These are phyloP conservation scores for Pseudozyma hubeiensis DNA, from an alignment of 1,284 basidiomycete species.

Conservation along the genomic window DNA sequence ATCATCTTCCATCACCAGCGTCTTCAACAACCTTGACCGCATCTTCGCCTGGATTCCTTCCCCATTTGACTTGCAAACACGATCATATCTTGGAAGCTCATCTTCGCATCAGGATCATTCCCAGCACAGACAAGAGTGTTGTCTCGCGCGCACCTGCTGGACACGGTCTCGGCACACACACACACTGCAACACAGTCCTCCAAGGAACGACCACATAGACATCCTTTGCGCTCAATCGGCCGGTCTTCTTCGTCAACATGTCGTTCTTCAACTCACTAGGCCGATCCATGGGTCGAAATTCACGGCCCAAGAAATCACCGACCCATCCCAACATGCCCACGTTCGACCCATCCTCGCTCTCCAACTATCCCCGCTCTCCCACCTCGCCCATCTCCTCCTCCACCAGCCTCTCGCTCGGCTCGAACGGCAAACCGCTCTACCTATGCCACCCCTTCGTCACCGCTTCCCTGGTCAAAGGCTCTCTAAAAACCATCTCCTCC, in stretches of 20 bases:
- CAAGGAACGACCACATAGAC: neutral
- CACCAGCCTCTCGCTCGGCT: slow-evolving; percentile 14
- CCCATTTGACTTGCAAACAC: too few relatives aligned
- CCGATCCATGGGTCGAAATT: slow-evolving; percentile 64
- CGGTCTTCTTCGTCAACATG: slow-evolving; percentile 24
- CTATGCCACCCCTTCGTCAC: slow-evolving; percentile 80
- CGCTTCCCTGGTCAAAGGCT: slow-evolving; percentile 95
- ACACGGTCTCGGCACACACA: neutral
- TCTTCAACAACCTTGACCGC: too few relatives aligned
- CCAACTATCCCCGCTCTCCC: slow-evolving; percentile 26
- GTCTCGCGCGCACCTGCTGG: too few relatives aligned
- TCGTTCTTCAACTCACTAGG: slow-evolving; percentile 64
- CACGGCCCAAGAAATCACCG: slow-evolving; percentile 59
- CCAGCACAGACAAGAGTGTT: too few relatives aligned
- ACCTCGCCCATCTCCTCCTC: slow-evolving; percentile 27
- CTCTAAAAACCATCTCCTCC: slow-evolving; percentile 98
- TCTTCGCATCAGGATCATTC: too few relatives aligned
- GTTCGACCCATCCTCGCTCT: slow-evolving; percentile 37
- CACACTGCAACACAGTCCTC: neutral
- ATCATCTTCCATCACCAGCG: too few relatives aligned
- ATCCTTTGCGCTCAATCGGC: neutral
- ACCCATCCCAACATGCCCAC: slow-evolving; percentile 52
- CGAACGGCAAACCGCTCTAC: slow-evolving; percentile 62
- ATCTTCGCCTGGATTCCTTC: too few relatives aligned
- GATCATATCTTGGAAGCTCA: too few relatives aligned